Evolutionary conservation across 495 filamentous ascomycete species (phyloP), one percentile per base, ranked within the genome.

Genomic region (Xylaria nigripes): DNA sequence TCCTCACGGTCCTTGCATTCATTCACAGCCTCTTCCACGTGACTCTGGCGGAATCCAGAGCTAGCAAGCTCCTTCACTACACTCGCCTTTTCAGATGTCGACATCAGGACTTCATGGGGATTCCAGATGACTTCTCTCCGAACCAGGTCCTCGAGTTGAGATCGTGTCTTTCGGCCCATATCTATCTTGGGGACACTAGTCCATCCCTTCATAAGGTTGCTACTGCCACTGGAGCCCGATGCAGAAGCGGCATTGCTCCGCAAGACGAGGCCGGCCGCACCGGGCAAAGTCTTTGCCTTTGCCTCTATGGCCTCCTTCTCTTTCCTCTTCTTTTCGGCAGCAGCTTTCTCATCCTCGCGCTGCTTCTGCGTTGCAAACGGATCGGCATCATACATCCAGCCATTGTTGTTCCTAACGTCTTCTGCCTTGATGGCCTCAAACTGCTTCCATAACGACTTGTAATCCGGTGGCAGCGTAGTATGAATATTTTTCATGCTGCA

Each of bases 351-450:
- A 56, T 86, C 85, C 24, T 95, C 88, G 41, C 87, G 77, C 64
- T 95, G 87, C 49, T 83, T 77, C 65, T 84, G 75, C 4, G 87
- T 85, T 38, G 82, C 70, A 70, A 98, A 98, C 0, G 93, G 93
- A 67, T 98, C 94, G 15, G 89, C 92, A 58, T 94, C 90, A 62
- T 97, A 98, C 80, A 95, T 84, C 90, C 92, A 97, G 5, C 70
- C 85, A 56, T 81, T 83, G 10, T 88, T 90, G 48, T 85, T 81
- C 58, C 79, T 83, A 12, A 85, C 73, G 61, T 95, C 90, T 51
- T 82, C 76, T 54, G 77, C 77, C 68, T 94, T 96, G 54, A 96
- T 67, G 2, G 81, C 78, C 43, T 85, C 78, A 61, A 97, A 95
- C 48, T 86, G 81, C 69, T 92, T 92, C 93, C 93, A 98, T 25